These are phyloP conservation scores for Larix kaempferi DNA, from an alignment of 75 land plant species.

Conservation along the genomic window DNA sequence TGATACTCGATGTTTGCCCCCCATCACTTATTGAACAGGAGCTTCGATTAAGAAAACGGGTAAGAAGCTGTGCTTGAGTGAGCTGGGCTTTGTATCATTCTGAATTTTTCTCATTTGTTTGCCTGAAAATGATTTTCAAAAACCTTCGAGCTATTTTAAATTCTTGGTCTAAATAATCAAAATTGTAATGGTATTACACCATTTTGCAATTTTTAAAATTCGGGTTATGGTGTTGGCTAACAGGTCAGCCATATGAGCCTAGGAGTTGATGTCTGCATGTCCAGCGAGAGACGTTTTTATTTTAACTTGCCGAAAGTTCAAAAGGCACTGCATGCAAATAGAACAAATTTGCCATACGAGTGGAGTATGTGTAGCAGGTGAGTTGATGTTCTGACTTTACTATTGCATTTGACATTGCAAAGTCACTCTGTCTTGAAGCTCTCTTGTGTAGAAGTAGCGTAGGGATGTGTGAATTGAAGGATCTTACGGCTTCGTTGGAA, in stretches of 20 bases:
- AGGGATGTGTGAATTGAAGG: no score
- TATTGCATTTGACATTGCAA: no score
- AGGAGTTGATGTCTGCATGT: conserved; percentile 87
- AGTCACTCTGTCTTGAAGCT: no score
- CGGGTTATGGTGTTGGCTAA: background rate
- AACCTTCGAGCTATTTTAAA: background rate
- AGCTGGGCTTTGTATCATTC: no score
- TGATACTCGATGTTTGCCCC: conserved; percentile 20
- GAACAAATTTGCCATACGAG: conserved; percentile 63
- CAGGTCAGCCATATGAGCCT: conserved; percentile 71
- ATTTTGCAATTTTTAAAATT: background rate
- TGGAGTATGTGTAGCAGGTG: conserved; percentile 95
- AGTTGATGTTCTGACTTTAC: background rate
- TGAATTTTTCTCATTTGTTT: background rate
- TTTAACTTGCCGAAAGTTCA: conserved; percentile 96
- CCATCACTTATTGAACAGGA: conserved; percentile 18
- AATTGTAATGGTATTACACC: no score
- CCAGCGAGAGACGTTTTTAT: conserved; percentile 66
- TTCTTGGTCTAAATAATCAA: background rate
- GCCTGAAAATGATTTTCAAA: background rate
- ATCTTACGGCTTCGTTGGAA: no score
- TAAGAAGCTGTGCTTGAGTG: background rate
- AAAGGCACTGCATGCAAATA: conserved; percentile 94
- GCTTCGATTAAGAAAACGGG: conserved; percentile 18
- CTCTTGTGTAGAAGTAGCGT: no score